phyloP scores from a whole-genome alignment of 805 yeast species.

The Suhomyces sp. region DNA sequence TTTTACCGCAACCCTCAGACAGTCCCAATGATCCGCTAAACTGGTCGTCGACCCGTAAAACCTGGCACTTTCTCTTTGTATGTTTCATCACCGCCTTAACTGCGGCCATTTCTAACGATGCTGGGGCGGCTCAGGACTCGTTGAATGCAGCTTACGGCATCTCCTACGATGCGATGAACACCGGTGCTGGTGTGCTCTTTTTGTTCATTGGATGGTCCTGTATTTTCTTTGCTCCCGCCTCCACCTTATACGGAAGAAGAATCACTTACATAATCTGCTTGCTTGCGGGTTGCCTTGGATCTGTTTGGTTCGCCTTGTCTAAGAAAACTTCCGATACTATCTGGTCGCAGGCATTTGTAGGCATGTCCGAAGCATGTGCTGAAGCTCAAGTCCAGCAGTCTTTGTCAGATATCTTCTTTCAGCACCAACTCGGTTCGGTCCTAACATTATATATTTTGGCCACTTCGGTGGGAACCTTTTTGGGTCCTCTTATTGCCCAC shows the following conservation, averaged over 20 bases:
- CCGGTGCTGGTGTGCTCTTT: conserved; percentile 49
- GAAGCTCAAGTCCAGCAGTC: conserved; percentile 44
- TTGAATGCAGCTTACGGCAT: conserved; percentile 42
- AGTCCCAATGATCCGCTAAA: conserved; percentile 49
- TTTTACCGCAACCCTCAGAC: conserved; percentile 50
- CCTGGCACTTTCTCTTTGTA: conserved; percentile 37
- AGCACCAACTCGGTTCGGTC: conserved; percentile 47
- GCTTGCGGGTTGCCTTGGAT: conserved; percentile 38
- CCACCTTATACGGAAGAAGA: conserved; percentile 45
- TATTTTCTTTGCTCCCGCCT: conserved; percentile 44
- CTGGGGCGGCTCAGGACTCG: conserved; percentile 47
- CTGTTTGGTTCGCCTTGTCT: conserved; percentile 43
- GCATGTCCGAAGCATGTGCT: conserved; percentile 39
- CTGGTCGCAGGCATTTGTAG: conserved; percentile 47
- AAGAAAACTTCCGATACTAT: conserved; percentile 36
- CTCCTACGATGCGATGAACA: conserved; percentile 45
- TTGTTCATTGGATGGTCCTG: conserved; percentile 43
- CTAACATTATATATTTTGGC: conserved; percentile 54
- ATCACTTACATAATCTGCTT: conserved; percentile 41
- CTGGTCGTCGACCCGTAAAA: conserved; percentile 37
- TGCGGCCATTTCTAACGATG: conserved; percentile 50
- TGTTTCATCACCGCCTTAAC: conserved; percentile 44
- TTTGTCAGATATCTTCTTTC: conserved; percentile 35
- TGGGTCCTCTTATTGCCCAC: conserved; percentile 61
- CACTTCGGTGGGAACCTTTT: conserved; percentile 49